These are phyloP conservation scores for Chlamydomonas applanata DNA, from an alignment of 139 green algal species.

Conservation along the genomic window DNA sequence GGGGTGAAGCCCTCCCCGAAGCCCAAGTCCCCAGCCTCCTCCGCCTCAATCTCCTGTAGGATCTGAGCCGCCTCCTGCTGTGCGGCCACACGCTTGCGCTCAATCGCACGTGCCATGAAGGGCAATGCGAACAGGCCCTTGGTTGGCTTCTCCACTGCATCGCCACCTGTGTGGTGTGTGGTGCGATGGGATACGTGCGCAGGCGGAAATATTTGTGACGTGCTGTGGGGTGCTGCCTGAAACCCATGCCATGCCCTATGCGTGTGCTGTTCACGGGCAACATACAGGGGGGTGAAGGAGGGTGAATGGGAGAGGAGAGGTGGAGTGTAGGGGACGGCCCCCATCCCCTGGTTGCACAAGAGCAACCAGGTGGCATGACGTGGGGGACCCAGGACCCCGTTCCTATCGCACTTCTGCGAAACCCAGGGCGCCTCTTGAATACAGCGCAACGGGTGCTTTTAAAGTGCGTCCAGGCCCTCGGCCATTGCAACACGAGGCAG, in stretches of 20 bases:
- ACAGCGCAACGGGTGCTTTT: slow-evolving; percentile 16
- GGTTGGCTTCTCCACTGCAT: slow-evolving; percentile 29
- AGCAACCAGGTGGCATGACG: background rate
- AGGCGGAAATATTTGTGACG: too few species aligned
- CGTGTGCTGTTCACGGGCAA: too few species aligned
- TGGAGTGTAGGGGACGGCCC: background rate
- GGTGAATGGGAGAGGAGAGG: too few species aligned
- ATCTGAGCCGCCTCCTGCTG: slow-evolving; percentile 63
- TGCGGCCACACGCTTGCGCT: slow-evolving; percentile 58
- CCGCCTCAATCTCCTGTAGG: slow-evolving; percentile 31
- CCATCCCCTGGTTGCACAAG: background rate
- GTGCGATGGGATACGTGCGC: too few species aligned
- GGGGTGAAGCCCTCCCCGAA: too few species aligned
- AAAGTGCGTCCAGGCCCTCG: background rate
- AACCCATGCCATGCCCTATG: too few species aligned
- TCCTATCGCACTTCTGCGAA: slow-evolving; percentile 20
- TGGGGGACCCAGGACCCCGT: background rate
- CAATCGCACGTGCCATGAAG: slow-evolving; percentile 87
- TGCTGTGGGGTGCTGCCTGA: background rate
- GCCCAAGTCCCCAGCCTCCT: background rate
- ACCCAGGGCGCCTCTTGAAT: background rate
- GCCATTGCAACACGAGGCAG: too few species aligned
- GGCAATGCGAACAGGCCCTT: slow-evolving; percentile 88
- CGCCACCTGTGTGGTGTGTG: background rate
- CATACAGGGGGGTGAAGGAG: too few species aligned